These are phyloP conservation scores for Themeda triandra DNA, from an alignment of 176 grass and related monocot species.

Conservation along the genomic window DNA sequence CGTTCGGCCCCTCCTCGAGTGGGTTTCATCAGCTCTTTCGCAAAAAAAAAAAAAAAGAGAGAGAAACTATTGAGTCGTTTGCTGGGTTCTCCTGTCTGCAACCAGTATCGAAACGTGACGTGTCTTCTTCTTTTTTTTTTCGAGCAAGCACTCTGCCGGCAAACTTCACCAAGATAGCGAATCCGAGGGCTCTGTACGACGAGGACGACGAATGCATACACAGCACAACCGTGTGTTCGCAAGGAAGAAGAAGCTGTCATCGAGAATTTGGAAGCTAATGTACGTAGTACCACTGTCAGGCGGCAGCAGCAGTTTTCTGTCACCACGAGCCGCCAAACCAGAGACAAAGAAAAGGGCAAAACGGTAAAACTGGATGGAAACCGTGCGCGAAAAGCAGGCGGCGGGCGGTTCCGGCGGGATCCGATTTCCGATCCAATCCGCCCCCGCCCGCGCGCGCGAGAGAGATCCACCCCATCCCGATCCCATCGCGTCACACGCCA, in stretches of 20 bases:
- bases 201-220: background rate
- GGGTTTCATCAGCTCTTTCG: background rate
- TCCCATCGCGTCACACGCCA: slow-evolving; percentile 13
- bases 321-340: background rate
- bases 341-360: background rate
- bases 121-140: background rate
- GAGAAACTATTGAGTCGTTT: too few relatives aligned
- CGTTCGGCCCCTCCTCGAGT: background rate
- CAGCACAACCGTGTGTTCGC: too few relatives aligned
- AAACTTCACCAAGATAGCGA: background rate
- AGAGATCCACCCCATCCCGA: background rate
- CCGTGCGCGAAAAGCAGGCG: too few relatives aligned
- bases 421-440: background rate
- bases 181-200: background rate
- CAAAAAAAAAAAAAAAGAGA: background rate
- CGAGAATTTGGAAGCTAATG: background rate
- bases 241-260: background rate
- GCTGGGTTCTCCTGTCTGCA: background rate
- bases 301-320: too few relatives aligned
- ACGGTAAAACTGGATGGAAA: background rate
- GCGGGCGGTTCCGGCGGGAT: background rate
- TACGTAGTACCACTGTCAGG: background rate
- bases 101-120: background rate
- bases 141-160: background rate
- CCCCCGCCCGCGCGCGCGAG: background rate